A percentile compares a stretch with the other conserved stretches of the same genome.
phyloP scores from a whole-genome alignment of 805 yeast species.

The Groenewaldozyma tartarivorans region DNA sequence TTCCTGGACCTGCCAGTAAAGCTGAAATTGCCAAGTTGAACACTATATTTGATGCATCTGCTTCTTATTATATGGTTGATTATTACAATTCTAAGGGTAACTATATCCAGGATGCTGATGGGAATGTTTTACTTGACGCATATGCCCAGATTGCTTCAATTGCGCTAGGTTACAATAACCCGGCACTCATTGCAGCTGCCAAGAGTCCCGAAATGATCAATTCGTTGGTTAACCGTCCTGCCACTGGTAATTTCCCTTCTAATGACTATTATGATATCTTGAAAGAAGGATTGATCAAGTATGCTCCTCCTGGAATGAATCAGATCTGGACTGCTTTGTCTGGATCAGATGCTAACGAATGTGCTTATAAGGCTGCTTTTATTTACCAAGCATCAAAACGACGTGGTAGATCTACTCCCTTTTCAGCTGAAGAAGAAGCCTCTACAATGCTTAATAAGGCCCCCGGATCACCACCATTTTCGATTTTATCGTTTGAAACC shows the following conservation, averaged over 20 bases:
- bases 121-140: slow-evolving; percentile 62
- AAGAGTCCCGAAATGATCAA: slow-evolving; percentile 58
- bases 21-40: slow-evolving; percentile 43
- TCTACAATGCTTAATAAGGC: slow-evolving; percentile 72
- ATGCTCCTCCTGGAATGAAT: slow-evolving; percentile 71
- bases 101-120: slow-evolving; percentile 74
- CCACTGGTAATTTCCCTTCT: slow-evolving; percentile 74
- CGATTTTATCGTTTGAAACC: slow-evolving; percentile 74
- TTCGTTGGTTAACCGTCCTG: slow-evolving; percentile 76
- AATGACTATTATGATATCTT: slow-evolving; percentile 41
- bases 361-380: slow-evolving; percentile 84
- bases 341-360: slow-evolving; percentile 84
- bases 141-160: slow-evolving; percentile 82
- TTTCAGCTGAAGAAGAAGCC: slow-evolving; percentile 53
- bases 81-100: slow-evolving; percentile 68
- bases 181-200: slow-evolving; percentile 60
- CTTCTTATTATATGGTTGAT: slow-evolving; percentile 68
- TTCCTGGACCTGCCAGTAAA: slow-evolving; percentile 68
- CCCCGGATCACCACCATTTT: slow-evolving; percentile 84
- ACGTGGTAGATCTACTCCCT: slow-evolving; percentile 51
- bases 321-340: slow-evolving; percentile 72
- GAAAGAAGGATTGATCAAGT: slow-evolving; percentile 51
- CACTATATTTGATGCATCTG: slow-evolving; percentile 59
- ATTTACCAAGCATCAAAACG: slow-evolving; percentile 62
- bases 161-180: slow-evolving; percentile 80